Base-by-base conservation (phyloP, 2,329 filamentous ascomycete species). In the Ophiocordyceps polyrhachis-furcata region DNA sequence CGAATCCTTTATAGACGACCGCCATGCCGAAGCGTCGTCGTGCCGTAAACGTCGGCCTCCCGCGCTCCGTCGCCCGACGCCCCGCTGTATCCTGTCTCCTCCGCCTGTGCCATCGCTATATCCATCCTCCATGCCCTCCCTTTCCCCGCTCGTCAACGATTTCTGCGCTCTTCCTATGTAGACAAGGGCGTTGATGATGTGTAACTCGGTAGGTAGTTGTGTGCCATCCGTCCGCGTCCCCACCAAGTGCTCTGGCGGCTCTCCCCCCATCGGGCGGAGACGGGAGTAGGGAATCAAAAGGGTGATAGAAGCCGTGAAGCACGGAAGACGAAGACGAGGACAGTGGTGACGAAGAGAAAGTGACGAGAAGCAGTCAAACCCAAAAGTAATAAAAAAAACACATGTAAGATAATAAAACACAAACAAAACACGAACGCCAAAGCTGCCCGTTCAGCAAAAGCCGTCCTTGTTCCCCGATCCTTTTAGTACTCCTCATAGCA, bases 401-500 rank as follows among this genome's bases (percentile, higher is more conserved):
- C n/a, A 38, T 38, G 35, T 42, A 12, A 32, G 23, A 37, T 12
- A n/a, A 13, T n/a, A n/a, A n/a, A n/a, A n/a, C n/a, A 41, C 17
- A 35, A 35, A 42, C 42, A 28, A 44, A 42, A 46, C 14, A 43
- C 15, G 7, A 37, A 44, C 45, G 46, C 40, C 41, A 40, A 48
- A 37, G 20, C 44, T 28, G 28, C 43, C 43, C 29, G 31, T 37
- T 6, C 7, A 31, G 21, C 7, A 44, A 11, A 21, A 29, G 29
- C 45, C 46, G 35, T 43, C 37, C 21, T 28, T 41, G 31, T 38
- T 28, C 45, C 45, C 38, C 21, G n/a, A 37, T 43, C 43, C 50
- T 45, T 49, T 48, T 29, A 40, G 21, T 45, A 45, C 42, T 40
- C 43, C 46, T 47, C 44, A 17, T 45, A 31, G 41, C 38, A 45